Evolutionary conservation across 2,329 filamentous ascomycete species (phyloP).

Genomic region (Stagonosporopsis rhizophila): DNA sequence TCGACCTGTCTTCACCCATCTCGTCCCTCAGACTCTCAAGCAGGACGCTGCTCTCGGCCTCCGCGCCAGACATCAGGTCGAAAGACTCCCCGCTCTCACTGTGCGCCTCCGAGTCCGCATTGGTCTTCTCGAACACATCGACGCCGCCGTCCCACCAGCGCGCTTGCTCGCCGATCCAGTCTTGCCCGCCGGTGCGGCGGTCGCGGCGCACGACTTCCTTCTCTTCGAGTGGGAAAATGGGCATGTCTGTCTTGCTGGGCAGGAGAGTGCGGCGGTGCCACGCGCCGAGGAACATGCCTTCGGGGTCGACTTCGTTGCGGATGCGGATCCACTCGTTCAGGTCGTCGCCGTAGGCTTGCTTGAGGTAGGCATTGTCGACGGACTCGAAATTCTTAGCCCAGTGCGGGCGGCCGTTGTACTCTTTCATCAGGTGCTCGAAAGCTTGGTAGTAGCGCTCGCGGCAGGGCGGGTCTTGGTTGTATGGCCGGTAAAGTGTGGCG

Average conservation of each 20-base stretch:
- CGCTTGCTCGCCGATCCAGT: slow-evolving; percentile 51
- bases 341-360: slow-evolving; percentile 71
- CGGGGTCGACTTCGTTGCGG: slow-evolving; percentile 74
- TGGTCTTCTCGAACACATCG: slow-evolving; percentile 40
- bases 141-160: slow-evolving; percentile 45
- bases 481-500: slow-evolving; percentile 86
- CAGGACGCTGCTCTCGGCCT: slow-evolving; percentile 49
- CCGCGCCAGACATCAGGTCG: slow-evolving; percentile 55
- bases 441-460: slow-evolving; percentile 81
- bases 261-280: slow-evolving; percentile 76
- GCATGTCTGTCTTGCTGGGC: slow-evolving; percentile 37
- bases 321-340: slow-evolving; percentile 72
- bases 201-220: slow-evolving; percentile 50
- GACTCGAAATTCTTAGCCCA: slow-evolving; percentile 90
- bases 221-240: slow-evolving; percentile 50
- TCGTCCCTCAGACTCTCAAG: slow-evolving; percentile 42
- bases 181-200: slow-evolving; percentile 42
- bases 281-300: slow-evolving; percentile 87
- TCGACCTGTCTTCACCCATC: not conserved
- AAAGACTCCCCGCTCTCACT: slow-evolving; percentile 50
- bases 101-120: slow-evolving; percentile 36
- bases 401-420: slow-evolving; percentile 81
- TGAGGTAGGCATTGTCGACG: slow-evolving; percentile 65
- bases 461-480: slow-evolving; percentile 78
- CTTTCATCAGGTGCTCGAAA: slow-evolving; percentile 89